A percentile compares a stretch with the other conserved stretches of the same genome.
These are phyloP conservation scores for Triticum urartu DNA, from an alignment of 176 grass and related monocot genomes.

Conservation along the genomic window DNA sequence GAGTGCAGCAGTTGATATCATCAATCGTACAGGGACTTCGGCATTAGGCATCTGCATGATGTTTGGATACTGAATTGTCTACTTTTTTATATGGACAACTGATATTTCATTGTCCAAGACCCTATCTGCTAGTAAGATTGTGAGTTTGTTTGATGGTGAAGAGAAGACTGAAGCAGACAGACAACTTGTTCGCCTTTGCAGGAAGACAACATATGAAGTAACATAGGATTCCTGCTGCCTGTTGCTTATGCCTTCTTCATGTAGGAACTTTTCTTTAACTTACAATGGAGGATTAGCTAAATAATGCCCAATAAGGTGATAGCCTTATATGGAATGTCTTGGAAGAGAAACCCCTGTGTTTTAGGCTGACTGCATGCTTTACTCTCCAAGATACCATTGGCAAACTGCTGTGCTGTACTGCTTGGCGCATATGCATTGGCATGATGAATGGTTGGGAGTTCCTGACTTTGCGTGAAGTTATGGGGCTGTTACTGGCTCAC, in stretches of 20 bases:
- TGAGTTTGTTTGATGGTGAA: constrained; percentile 9
- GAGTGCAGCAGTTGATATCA: not conserved
- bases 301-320: constrained; percentile 5
- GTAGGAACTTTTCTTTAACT: constrained; percentile 23
- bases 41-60: constrained; percentile 18
- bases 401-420: not conserved
- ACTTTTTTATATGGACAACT: not conserved
- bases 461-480: not conserved
- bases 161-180: constrained; percentile 22
- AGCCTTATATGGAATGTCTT: constrained; percentile 29
- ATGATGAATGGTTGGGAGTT: constrained; percentile 20
- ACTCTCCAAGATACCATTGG: constrained; percentile 21
- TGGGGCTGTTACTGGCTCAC: constrained; percentile 9
- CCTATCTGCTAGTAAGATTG: not conserved
- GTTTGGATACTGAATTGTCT: constrained; percentile 8
- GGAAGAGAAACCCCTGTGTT: constrained; percentile 16
- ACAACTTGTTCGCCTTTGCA: constrained; percentile 21
- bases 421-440: constrained; percentile 12
- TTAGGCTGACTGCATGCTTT: constrained; percentile 10
- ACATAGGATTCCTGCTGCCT: constrained; percentile 26
- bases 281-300: constrained; percentile 3
- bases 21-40: constrained; percentile 1
- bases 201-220: not conserved
- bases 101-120: not conserved
- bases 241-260: not conserved